A percentile compares a stretch with the other conserved stretches of the same genome.
Evolutionary conservation across 192 early-diverging fungal species (phyloP).

Genomic region (Coemansia sp.): DNA sequence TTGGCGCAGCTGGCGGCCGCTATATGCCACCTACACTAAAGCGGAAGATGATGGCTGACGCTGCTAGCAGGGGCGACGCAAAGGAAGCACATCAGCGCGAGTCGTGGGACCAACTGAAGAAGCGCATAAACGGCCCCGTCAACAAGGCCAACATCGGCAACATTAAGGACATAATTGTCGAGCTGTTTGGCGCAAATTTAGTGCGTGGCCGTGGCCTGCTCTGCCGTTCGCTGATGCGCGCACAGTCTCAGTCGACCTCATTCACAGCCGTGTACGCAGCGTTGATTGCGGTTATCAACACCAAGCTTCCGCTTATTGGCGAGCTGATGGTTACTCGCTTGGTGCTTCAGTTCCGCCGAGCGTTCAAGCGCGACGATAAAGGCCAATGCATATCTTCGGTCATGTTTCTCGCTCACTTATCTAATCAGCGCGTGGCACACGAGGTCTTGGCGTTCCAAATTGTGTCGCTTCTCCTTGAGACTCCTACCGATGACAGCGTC

Average conservation of each 20-base stretch:
- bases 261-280: constrained; percentile 93
- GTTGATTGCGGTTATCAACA: constrained; percentile 85
- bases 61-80: constrained; percentile 2
- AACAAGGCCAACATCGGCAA: constrained; percentile 94
- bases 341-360: constrained; percentile 84
- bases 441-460: constrained; percentile 89
- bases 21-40: constrained; percentile 86
- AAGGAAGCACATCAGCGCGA: constrained; percentile 67
- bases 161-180: constrained; percentile 85
- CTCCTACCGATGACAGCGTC: constrained; percentile 90
- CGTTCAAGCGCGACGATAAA: constrained; percentile 93
- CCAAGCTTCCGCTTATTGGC: constrained; percentile 88
- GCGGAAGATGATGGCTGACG: constrained; percentile 63
- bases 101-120: constrained; percentile 92
- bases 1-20: constrained; percentile 19
- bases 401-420: constrained; percentile 89
- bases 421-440: constrained; percentile 85
- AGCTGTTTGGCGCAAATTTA: constrained; percentile 88
- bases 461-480: constrained; percentile 78
- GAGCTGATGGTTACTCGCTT: constrained; percentile 83
- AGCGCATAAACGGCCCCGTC: constrained; percentile 90
- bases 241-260: constrained; percentile 80
- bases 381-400: constrained; percentile 73
- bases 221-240: constrained; percentile 83
- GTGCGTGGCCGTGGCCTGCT: constrained; percentile 90